These are phyloP conservation scores for Quercus phellos DNA, from an alignment of 331 rosid genomes.

Conservation along the genomic window DNA sequence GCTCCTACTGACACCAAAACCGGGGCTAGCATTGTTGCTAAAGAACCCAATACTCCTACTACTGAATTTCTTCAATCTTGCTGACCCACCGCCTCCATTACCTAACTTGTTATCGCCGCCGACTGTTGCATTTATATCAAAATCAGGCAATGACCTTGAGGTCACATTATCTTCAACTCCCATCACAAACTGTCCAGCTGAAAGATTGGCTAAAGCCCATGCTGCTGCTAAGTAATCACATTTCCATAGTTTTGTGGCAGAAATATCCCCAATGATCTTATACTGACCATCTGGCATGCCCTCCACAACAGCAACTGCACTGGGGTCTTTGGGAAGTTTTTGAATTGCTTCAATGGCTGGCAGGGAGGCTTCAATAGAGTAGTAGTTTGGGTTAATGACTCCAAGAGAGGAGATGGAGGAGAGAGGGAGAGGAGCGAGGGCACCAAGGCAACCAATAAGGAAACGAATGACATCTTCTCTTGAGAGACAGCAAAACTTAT, in stretches of 20 bases:
- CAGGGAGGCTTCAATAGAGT: conserved; percentile 58
- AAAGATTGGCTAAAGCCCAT: conserved; percentile 88
- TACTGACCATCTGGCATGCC: too few species aligned
- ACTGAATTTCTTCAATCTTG: conserved; percentile 59
- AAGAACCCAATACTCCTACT: conserved; percentile 83
- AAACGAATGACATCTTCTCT: conserved; percentile 97
- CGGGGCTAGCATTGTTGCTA: conserved; percentile 28
- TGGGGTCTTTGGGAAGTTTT: conserved; percentile 40
- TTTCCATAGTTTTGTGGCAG: conserved; percentile 59
- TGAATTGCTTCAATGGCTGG: conserved; percentile 60
- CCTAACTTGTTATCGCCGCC: conserved; percentile 37
- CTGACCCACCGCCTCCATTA: conserved; percentile 37
- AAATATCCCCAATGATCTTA: too few species aligned
- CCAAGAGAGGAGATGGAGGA: conserved; percentile 74
- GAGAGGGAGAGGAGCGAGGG: conserved; percentile 94
- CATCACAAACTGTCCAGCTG: conserved; percentile 96
- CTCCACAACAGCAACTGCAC: too few species aligned
- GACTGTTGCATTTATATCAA: conserved; percentile 24
- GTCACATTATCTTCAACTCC: conserved; percentile 84
- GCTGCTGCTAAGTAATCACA: conserved; percentile 86
- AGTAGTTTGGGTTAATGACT: conserved; percentile 66
- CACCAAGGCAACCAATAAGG: conserved; percentile 93
- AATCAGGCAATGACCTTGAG: conserved; percentile 39
- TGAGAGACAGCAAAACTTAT: conserved; percentile 82
- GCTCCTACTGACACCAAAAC: conserved; percentile 62